phyloP scores from a whole-genome alignment of 805 yeast species.

The Starmerella scarabaei region DNA sequence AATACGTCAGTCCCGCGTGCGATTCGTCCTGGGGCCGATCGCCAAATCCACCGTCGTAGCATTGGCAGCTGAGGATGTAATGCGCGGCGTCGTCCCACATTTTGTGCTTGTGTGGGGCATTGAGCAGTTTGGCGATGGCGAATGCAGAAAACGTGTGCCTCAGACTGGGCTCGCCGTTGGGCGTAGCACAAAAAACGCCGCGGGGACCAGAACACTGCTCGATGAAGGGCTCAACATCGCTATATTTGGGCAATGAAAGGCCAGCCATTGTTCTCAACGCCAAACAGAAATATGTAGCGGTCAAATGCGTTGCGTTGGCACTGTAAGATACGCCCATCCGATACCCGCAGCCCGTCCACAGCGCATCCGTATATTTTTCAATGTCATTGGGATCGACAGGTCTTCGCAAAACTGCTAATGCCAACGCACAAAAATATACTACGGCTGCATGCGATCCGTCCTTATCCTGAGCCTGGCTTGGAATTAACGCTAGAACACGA shows the following conservation, averaged over 20 bases:
- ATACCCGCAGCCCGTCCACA: conserved; percentile 15
- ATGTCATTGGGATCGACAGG: neutral
- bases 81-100: conserved; percentile 23
- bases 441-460: conserved; percentile 19
- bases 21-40: conserved; percentile 40
- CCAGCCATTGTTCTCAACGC: conserved; percentile 26
- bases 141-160: conserved; percentile 65
- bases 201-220: conserved; percentile 43
- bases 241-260: neutral
- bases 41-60: conserved; percentile 63
- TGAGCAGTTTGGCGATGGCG: conserved; percentile 30
- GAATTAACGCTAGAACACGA: conserved; percentile 18
- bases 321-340: conserved; percentile 5
- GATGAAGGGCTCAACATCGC: conserved; percentile 31
- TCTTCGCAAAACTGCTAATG: conserved; percentile 9
- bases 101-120: no score
- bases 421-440: conserved; percentile 18
- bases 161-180: conserved; percentile 50
- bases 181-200: conserved; percentile 39
- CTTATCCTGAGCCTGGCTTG: conserved; percentile 9
- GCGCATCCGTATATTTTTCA: conserved; percentile 2
- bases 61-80: conserved; percentile 31
- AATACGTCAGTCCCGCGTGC: conserved; percentile 79
- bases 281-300: conserved; percentile 63
- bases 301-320: conserved; percentile 3